phyloP scores from a whole-genome alignment of 176 grass and related monocot genomes.

The Puya raimondii region DNA sequence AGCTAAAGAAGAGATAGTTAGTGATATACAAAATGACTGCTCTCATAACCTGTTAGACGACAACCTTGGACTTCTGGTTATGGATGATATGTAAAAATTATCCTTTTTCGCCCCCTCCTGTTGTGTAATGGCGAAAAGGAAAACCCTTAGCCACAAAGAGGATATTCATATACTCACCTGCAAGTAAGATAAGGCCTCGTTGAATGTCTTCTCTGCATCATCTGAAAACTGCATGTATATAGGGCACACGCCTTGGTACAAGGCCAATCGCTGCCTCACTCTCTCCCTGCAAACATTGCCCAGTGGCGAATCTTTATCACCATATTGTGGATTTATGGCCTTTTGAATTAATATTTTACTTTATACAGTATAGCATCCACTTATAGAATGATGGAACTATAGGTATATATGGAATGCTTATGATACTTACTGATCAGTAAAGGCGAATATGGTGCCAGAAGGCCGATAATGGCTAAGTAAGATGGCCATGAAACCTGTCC shows the following conservation, averaged over 20 bases:
- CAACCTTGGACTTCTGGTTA: no score
- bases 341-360: not conserved
- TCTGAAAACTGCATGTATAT: slow-evolving; percentile 73
- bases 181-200: slow-evolving; percentile 73
- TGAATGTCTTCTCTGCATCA: slow-evolving; percentile 76
- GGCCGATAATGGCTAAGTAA: slow-evolving; percentile 92
- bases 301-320: not conserved
- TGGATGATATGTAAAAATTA: no score
- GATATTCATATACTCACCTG: slow-evolving; percentile 45
- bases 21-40: no score
- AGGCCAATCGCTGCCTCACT: slow-evolving; percentile 83
- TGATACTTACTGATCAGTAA: slow-evolving; percentile 77
- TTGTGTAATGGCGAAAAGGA: no score
- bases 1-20: no score
- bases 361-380: not conserved
- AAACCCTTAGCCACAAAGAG: no score
- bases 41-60: no score
- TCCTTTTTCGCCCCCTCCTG: no score
- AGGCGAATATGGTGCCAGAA: slow-evolving; percentile 96
- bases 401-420: not conserved
- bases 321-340: not conserved
- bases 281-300: slow-evolving; percentile 53
- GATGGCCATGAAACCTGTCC: slow-evolving; percentile 91
- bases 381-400: not conserved
- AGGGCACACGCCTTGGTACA: slow-evolving; percentile 93